Percentiles rank a stretch among this genome's conserved stretches.
phyloP scores from a whole-genome alignment of 495 filamentous ascomycete genomes.

The Entonaema liquescens region DNA sequence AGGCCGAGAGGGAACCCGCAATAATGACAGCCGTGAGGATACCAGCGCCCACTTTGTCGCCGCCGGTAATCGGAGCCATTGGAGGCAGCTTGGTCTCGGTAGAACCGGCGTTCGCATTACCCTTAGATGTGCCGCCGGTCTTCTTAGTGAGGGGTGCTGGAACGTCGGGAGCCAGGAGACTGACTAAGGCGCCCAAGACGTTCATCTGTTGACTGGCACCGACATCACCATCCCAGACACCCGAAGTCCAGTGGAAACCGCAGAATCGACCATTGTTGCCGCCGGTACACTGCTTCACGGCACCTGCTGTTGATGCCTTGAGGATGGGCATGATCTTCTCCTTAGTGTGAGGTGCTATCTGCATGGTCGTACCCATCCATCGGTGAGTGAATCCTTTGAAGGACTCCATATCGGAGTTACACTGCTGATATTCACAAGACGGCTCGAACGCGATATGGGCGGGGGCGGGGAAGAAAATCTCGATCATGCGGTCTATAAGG shows the following conservation, averaged over 20 bases:
- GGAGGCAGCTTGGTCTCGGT: conserved; percentile 33
- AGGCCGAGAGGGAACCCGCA: conserved; percentile 48
- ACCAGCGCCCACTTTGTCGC: conserved; percentile 71
- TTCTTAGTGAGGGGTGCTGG: conserved; percentile 61
- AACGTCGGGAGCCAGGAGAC: conserved; percentile 40
- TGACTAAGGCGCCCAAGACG: conserved; percentile 43
- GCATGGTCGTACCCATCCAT: conserved; percentile 71
- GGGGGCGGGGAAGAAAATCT: conserved; percentile 57
- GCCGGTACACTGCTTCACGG: conserved; percentile 68
- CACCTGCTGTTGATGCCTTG: conserved; percentile 63
- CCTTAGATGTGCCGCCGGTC: conserved; percentile 71
- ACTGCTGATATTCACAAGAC: conserved; percentile 64
- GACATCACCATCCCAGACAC: conserved; percentile 58
- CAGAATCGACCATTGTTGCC: conserved; percentile 61
- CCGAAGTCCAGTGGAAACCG: conserved; percentile 67
- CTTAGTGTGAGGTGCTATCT: conserved; percentile 57
- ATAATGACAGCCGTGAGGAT: conserved; percentile 67
- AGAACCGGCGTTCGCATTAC: conserved; percentile 66
- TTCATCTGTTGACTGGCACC: conserved; percentile 67
- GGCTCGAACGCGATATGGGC: conserved; percentile 60
- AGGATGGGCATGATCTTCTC: conserved; percentile 59
- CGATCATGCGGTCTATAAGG: conserved; percentile 50
- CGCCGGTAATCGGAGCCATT: conserved; percentile 57
- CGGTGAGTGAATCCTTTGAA: conserved; percentile 74
- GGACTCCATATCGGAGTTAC: conserved; percentile 70